Percentiles rank a stretch among this genome's conserved stretches.
These are phyloP conservation scores for Dendrothele bispora DNA, from an alignment of 768 basidiomycete species.

Conservation along the genomic window DNA sequence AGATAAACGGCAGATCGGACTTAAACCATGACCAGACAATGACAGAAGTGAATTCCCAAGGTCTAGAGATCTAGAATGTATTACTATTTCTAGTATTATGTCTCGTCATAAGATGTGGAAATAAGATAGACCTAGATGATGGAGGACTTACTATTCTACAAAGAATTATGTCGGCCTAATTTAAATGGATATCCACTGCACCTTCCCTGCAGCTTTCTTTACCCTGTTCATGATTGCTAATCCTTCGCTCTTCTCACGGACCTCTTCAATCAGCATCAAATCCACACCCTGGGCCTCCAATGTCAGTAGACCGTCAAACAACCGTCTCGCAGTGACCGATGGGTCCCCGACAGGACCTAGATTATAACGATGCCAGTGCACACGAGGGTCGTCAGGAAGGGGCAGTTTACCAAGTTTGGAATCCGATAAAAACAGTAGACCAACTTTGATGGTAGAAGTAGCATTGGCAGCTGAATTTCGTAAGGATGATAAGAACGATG, in stretches of 20 bases:
- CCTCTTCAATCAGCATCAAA: constrained; percentile 82
- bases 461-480: constrained; percentile 17
- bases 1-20: no score
- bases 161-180: constrained; percentile 2
- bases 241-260: constrained; percentile 79
- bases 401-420: constrained; percentile 39
- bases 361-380: constrained; percentile 58
- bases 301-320: constrained; percentile 86
- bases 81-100: no score
- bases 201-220: constrained; percentile 80
- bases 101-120: no score
- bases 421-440: constrained; percentile 67
- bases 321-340: constrained; percentile 68
- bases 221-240: constrained; percentile 95
- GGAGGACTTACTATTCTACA: neutral
- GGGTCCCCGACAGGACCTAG: constrained; percentile 57
- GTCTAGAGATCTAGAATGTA: no score
- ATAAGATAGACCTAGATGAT: no score
- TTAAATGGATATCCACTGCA: constrained; percentile 32
- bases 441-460: constrained; percentile 46
- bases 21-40: no score
- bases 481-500: constrained; percentile 45
- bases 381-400: constrained; percentile 25
- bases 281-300: constrained; percentile 78
- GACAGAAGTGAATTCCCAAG: no score